Percentiles rank a stretch among this genome's conserved stretches.
Conservation (phyloP, 176 grass and related monocot species). For the Cocos nucifera region DNA sequence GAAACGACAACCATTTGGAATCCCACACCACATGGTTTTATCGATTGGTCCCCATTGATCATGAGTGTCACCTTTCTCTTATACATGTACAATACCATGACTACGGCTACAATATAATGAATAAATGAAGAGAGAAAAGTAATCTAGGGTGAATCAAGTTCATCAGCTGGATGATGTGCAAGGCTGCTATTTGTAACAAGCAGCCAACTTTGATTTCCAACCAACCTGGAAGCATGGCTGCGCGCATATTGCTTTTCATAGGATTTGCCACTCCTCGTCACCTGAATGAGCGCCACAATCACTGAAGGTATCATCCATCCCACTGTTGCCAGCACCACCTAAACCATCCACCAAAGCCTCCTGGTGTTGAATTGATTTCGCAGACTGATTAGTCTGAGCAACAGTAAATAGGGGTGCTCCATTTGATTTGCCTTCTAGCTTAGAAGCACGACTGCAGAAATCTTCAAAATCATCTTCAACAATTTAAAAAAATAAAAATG, state of each 20-base stretch:
- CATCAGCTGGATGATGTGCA: too few relatives aligned
- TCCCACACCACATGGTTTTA: too few relatives aligned
- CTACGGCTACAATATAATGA: neutral
- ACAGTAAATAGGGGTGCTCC: slow-evolving; percentile 88
- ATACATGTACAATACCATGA: neutral
- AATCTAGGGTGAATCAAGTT: too few relatives aligned
- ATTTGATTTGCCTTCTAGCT: slow-evolving; percentile 56
- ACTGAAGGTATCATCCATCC: slow-evolving; percentile 15
- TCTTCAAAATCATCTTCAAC: slow-evolving; percentile 67
- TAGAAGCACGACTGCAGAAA: slow-evolving; percentile 70
- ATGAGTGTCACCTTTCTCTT: too few relatives aligned
- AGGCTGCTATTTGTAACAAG: too few relatives aligned
- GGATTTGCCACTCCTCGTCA: slow-evolving; percentile 86
- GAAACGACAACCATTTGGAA: too few relatives aligned
- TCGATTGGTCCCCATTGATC: too few relatives aligned
- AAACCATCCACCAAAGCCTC: slow-evolving; percentile 13
- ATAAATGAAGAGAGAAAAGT: neutral
- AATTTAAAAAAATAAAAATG: neutral
- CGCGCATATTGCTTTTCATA: slow-evolving; percentile 12
- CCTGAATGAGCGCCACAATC: slow-evolving; percentile 36
- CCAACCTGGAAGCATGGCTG: too few relatives aligned
- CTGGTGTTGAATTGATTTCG: slow-evolving; percentile 28
- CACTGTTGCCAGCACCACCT: slow-evolving; percentile 20
- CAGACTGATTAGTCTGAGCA: slow-evolving; percentile 31
- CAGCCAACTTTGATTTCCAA: too few relatives aligned